Conservation (phyloP, 352 stramenopile species). For the Pythium dissimile region DNA sequence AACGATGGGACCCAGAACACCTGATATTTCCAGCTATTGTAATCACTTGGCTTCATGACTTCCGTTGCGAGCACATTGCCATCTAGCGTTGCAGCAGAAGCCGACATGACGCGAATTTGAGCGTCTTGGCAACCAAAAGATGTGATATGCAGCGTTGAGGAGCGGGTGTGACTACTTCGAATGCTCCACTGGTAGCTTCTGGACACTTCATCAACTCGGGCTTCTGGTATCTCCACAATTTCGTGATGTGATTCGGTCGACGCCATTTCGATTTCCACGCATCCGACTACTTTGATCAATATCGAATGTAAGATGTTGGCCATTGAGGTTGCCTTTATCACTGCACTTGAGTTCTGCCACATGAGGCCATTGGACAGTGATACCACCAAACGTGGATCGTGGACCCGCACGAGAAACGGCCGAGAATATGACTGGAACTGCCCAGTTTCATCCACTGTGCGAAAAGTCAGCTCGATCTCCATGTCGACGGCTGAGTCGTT, state of each 20-base stretch:
- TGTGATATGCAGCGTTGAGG: neutral
- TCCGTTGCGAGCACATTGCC: neutral
- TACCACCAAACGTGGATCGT: conserved; percentile 6
- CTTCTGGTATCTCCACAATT: neutral
- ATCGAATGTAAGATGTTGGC: neutral
- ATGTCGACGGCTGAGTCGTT: neutral
- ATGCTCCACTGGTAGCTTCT: conserved; percentile 1
- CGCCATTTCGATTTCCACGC: neutral
- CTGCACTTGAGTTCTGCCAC: neutral
- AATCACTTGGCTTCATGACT: neutral
- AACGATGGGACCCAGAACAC: conserved; percentile 13
- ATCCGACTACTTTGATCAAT: conserved; percentile 6
- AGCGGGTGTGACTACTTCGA: neutral
- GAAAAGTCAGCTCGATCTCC: conserved; percentile 6
- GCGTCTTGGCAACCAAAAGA: neutral
- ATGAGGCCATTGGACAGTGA: conserved; percentile 13
- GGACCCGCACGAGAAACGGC: neutral
- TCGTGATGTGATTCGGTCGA: neutral
- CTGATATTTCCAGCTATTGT: neutral
- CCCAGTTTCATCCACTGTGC: neutral
- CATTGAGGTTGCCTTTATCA: neutral
- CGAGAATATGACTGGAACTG: neutral
- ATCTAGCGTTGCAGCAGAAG: too few species aligned
- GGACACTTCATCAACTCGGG: neutral
- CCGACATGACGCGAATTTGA: neutral